Conservation (phyloP, 495 filamentous ascomycete genomes). For the Xylaria venustula region DNA sequence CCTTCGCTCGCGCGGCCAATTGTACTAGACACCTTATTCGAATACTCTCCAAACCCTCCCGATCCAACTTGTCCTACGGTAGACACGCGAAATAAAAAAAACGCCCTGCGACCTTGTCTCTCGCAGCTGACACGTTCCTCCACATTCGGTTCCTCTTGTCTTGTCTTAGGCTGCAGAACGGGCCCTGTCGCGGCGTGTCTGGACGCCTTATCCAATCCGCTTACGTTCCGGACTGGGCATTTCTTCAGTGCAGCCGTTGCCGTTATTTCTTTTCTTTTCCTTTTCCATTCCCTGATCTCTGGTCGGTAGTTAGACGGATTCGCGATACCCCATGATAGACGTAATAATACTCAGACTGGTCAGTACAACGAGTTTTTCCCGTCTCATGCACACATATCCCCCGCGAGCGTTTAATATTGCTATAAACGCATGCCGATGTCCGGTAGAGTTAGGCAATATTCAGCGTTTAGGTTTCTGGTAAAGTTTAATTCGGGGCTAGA, state of each 20-base stretch:
- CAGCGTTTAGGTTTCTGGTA: neutral
- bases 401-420: neutral
- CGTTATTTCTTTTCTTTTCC: conserved; percentile 14
- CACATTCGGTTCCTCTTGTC: conserved; percentile 15
- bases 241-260: conserved; percentile 16
- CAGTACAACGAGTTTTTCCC: conserved; percentile 19
- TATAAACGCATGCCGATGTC: neutral
- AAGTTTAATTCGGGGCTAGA: neutral
- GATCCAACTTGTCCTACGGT: conserved; percentile 3
- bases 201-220: conserved; percentile 20
- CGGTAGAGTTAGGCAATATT: neutral
- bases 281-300: conserved; percentile 17
- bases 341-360: conserved; percentile 30
- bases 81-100: conserved; percentile 2
- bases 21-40: conserved; percentile 15
- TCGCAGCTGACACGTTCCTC: conserved; percentile 16
- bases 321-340: conserved; percentile 43
- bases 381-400: neutral
- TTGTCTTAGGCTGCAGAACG: conserved; percentile 15
- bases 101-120: conserved; percentile 13
- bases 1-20: conserved; percentile 4
- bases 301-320: conserved; percentile 32
- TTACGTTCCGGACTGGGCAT: conserved; percentile 18
- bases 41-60: conserved; percentile 4
- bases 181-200: conserved; percentile 22